Conservation (phyloP, 2,329 filamentous ascomycete genomes). For the Arthrobotrys sphaeroides region DNA sequence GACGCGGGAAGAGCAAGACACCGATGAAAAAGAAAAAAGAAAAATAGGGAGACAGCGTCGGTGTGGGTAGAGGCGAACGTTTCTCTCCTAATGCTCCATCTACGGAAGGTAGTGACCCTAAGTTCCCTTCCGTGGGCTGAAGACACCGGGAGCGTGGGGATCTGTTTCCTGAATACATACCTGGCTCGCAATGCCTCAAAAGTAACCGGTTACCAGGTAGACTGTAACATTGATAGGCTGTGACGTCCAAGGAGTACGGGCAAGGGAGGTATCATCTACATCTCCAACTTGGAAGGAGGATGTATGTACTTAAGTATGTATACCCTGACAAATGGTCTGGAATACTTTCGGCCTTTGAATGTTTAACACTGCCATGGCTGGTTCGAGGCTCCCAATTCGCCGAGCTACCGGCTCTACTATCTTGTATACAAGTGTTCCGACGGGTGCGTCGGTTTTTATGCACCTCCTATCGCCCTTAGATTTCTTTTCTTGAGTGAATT, state of each 20-base stretch:
- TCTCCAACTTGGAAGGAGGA: conserved; percentile 33
- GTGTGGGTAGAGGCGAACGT: conserved; percentile 39
- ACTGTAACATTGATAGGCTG: conserved; percentile 27
- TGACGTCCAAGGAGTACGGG: not conserved
- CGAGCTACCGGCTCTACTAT: not conserved
- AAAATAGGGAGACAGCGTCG: not conserved
- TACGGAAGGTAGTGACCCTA: conserved; percentile 40
- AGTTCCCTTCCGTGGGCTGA: not conserved
- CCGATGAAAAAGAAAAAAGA: conserved; percentile 36
- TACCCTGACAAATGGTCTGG: conserved; percentile 15
- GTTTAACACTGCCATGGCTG: not conserved
- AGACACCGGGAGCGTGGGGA: conserved; percentile 6
- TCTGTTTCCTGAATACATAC: conserved; percentile 6
- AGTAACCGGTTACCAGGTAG: conserved; percentile 27
- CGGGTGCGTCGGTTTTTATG: not conserved
- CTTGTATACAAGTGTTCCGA: conserved; percentile 8
- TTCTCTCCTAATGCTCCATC: conserved; percentile 48
- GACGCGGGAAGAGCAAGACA: conserved; percentile 46
- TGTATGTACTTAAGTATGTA: conserved; percentile 19
- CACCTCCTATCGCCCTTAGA: not conserved
- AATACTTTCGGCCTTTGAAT: conserved; percentile 2
- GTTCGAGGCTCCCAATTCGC: not conserved
- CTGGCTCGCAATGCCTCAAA: conserved; percentile 6
- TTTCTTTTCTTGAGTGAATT: not conserved
- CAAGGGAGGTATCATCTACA: conserved; percentile 25